Conservation (phyloP, 495 filamentous ascomycete genomes). For the Elasticomyces elasticus region DNA sequence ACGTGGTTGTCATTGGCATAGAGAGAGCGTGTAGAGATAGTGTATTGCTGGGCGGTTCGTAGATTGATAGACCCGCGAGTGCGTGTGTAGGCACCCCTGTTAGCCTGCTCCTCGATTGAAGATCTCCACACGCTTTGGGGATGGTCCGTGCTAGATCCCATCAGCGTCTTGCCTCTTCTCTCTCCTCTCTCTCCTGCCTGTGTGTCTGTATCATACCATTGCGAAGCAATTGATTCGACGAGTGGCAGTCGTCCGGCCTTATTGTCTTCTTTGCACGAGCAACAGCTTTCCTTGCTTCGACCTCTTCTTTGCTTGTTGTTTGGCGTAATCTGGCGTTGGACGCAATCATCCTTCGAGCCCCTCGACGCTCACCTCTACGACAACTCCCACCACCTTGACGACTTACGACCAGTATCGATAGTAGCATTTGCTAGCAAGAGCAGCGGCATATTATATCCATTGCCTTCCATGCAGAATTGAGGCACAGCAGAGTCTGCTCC, state of each 20-base stretch:
- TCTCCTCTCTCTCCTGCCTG: not conserved
- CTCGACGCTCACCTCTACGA: not conserved
- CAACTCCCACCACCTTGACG: not conserved
- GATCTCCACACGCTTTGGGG: not conserved
- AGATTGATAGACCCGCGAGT: not conserved
- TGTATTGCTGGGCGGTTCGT: not conserved
- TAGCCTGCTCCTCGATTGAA: not conserved
- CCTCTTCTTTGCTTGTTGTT: not conserved
- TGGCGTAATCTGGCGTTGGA: not conserved
- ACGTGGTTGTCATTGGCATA: no score
- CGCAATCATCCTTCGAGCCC: not conserved
- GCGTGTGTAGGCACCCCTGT: not conserved
- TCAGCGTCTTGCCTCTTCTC: not conserved
- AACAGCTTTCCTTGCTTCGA: not conserved
- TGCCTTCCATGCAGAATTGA: not conserved
- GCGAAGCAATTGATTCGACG: not conserved
- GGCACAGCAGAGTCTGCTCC: not conserved
- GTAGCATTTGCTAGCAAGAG: conserved; percentile 3
- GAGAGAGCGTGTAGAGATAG: no score
- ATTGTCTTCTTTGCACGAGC: not conserved
- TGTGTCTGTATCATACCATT: not conserved
- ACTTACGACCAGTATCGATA: conserved; percentile 1
- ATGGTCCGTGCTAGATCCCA: no score
- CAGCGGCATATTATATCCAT: not conserved
- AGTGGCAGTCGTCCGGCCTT: not conserved